phyloP scores from a whole-genome alignment of 148 eudicot genomes.

The Gaultheria prostrata region DNA sequence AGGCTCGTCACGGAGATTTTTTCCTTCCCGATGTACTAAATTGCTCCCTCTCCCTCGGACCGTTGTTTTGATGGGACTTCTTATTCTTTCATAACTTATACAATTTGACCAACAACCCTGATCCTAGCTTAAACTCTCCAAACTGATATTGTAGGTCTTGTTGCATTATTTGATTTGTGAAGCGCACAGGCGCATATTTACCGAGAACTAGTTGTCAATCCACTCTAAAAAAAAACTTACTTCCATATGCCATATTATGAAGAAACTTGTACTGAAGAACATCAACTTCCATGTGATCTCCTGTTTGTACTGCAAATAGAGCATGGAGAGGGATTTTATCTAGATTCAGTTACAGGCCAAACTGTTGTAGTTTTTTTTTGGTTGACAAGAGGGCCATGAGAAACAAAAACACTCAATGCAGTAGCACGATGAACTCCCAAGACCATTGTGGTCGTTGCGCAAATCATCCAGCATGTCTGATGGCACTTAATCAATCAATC shows the following conservation, averaged over 20 bases:
- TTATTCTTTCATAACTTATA: slow-evolving; percentile 33
- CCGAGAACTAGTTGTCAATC: background rate
- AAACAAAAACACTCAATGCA: too few species aligned
- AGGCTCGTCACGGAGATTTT: slow-evolving; percentile 25
- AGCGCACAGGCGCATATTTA: background rate
- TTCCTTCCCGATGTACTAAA: background rate
- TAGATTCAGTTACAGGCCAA: background rate
- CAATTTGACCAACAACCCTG: background rate
- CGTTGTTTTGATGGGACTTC: slow-evolving; percentile 17
- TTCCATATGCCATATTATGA: background rate
- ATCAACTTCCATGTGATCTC: background rate
- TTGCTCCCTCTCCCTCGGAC: background rate
- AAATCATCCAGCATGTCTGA: too few species aligned
- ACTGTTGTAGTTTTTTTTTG: too few species aligned
- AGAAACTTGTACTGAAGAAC: background rate
- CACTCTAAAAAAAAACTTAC: background rate
- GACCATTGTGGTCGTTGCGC: too few species aligned
- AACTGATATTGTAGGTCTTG: background rate
- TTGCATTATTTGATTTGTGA: background rate
- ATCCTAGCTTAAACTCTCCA: background rate
- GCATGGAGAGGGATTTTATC: background rate
- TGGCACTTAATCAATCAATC: too few species aligned
- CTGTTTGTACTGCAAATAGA: background rate
- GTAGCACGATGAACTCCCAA: too few species aligned
- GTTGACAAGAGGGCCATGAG: too few species aligned